Percentiles rank a stretch among this genome's conserved stretches.
Conservation (phyloP, 164 flowering plant species). For the Litsea cubeba region DNA sequence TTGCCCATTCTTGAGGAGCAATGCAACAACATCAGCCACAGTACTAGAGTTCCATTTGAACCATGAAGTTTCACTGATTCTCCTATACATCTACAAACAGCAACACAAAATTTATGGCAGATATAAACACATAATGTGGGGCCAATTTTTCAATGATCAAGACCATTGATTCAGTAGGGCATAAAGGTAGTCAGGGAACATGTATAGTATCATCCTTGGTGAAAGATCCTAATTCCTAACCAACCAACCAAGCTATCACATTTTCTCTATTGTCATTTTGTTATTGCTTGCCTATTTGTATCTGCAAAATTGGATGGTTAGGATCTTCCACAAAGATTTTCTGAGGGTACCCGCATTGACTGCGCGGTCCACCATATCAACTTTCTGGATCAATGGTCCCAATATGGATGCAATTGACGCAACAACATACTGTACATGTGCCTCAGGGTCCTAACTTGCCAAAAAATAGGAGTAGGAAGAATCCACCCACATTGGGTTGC, state of each 20-base stretch:
- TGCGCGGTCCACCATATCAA: not conserved
- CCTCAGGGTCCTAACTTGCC: no score
- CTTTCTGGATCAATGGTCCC: not conserved
- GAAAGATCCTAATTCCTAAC: no score
- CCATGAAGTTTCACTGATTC: slow-evolving; percentile 59
- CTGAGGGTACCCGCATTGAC: no score
- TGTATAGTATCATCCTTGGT: no score
- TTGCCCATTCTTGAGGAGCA: slow-evolving; percentile 37
- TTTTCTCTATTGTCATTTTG: no score
- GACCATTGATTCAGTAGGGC: no score
- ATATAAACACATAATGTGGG: not conserved
- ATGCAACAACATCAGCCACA: slow-evolving; percentile 49
- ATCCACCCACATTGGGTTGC: not conserved
- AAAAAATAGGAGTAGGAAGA: not conserved
- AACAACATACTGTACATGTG: no score
- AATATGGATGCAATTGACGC: not conserved
- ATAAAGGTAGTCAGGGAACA: no score
- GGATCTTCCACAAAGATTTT: no score
- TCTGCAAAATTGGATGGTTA: no score
- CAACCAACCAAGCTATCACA: no score
- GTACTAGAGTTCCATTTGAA: slow-evolving; percentile 68
- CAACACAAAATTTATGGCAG: not conserved
- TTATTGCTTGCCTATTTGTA: no score
- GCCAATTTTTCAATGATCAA: not conserved
- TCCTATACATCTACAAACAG: slow-evolving; percentile 46